phyloP scores from a whole-genome alignment of 2,329 filamentous ascomycete species.

The Orbilia blumenaviensis region DNA sequence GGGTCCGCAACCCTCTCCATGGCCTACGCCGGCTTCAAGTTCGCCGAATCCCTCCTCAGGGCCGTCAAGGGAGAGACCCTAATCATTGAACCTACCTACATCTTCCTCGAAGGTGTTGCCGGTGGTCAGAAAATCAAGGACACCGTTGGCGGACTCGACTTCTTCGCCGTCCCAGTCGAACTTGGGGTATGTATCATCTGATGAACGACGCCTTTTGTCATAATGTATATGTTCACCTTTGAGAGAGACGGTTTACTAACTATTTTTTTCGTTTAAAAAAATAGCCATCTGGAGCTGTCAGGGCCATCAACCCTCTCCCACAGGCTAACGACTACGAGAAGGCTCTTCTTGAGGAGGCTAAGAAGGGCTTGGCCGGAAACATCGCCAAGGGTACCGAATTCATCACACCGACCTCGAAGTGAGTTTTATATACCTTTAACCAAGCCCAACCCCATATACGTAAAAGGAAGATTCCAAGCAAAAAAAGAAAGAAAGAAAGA shows the following conservation, averaged over 20 bases:
- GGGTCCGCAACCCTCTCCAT: slow-evolving; percentile 92
- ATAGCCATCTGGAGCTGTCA: slow-evolving; percentile 83
- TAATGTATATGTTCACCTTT: background rate
- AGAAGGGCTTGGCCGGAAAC: slow-evolving; percentile 85
- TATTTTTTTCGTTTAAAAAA: slow-evolving; percentile 43
- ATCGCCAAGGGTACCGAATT: slow-evolving; percentile 94
- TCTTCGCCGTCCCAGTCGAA: slow-evolving; percentile 95
- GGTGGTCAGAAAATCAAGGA: slow-evolving; percentile 87
- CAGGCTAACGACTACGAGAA: slow-evolving; percentile 86
- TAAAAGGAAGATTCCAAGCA: background rate
- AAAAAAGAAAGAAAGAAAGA: background rate
- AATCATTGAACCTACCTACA: slow-evolving; percentile 91
- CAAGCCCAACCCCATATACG: too few relatives aligned
- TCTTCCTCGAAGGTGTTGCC: slow-evolving; percentile 89
- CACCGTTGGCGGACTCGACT: slow-evolving; percentile 80
- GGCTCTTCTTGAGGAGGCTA: slow-evolving; percentile 78
- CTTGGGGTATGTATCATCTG: slow-evolving; percentile 80
- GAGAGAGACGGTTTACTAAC: slow-evolving; percentile 10
- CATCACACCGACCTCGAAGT: slow-evolving; percentile 57
- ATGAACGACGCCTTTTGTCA: too few relatives aligned
- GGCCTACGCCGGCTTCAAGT: slow-evolving; percentile 93
- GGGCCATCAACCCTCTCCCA: slow-evolving; percentile 80
- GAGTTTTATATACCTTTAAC: too few relatives aligned
- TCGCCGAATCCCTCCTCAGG: slow-evolving; percentile 89
- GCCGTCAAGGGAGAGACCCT: slow-evolving; percentile 88